phyloP scores from a whole-genome alignment of 805 yeast genomes.

The Candida parachauliodes region DNA sequence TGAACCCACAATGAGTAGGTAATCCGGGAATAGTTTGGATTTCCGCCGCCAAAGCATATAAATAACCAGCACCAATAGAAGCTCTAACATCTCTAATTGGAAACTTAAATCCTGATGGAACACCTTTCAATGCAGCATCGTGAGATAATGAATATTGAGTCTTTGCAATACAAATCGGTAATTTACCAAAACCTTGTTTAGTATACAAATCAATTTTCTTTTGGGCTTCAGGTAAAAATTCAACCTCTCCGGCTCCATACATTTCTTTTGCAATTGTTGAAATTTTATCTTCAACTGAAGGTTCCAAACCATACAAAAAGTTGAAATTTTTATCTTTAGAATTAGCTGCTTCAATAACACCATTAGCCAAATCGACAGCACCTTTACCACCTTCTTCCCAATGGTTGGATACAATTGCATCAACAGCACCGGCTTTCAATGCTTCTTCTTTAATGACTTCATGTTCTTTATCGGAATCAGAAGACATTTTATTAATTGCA shows the following conservation, averaged over 20 bases:
- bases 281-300: slow-evolving; percentile 67
- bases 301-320: slow-evolving; percentile 59
- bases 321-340: slow-evolving; percentile 39
- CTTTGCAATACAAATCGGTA: slow-evolving; percentile 83
- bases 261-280: slow-evolving; percentile 64
- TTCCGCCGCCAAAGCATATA: slow-evolving; percentile 82
- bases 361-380: slow-evolving; percentile 68
- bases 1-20: slow-evolving; percentile 81
- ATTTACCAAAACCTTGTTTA: slow-evolving; percentile 69
- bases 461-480: slow-evolving; percentile 68
- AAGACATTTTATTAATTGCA: slow-evolving; percentile 75
- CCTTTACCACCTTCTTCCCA: slow-evolving; percentile 88
- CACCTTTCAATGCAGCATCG: slow-evolving; percentile 80
- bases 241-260: slow-evolving; percentile 76
- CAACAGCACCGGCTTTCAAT: slow-evolving; percentile 72
- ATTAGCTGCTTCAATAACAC: slow-evolving; percentile 62
- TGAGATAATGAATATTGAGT: slow-evolving; percentile 83
- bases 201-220: slow-evolving; percentile 65
- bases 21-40: slow-evolving; percentile 85
- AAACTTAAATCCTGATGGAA: slow-evolving; percentile 73
- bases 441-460: slow-evolving; percentile 65
- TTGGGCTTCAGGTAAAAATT: slow-evolving; percentile 65
- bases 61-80: slow-evolving; percentile 79
- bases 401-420: slow-evolving; percentile 78
- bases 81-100: slow-evolving; percentile 80